Conservation (phyloP, 2,329 filamentous ascomycete genomes). For the Penicillium sp. region DNA sequence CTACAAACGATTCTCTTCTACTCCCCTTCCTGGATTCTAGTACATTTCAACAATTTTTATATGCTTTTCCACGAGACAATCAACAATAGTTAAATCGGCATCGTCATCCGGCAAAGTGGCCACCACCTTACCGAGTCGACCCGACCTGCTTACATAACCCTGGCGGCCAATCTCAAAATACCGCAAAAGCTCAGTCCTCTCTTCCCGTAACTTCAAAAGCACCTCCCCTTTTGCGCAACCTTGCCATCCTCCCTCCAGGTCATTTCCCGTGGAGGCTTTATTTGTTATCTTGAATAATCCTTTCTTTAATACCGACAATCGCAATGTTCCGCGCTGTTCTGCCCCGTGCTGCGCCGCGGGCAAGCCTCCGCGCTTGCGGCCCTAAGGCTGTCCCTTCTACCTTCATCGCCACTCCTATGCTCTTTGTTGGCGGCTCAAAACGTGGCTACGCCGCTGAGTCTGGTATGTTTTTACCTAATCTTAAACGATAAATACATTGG, state of each 20-base stretch:
- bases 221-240: slow-evolving; percentile 16
- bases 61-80: neutral
- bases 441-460: slow-evolving; percentile 59
- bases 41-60: neutral
- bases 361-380: slow-evolving; percentile 39
- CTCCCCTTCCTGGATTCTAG: neutral
- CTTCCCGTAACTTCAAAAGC: slow-evolving; percentile 18
- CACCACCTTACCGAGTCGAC: slow-evolving; percentile 17
- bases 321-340: slow-evolving; percentile 55
- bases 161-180: slow-evolving; percentile 21
- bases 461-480: slow-evolving; percentile 27
- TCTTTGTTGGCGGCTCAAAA: slow-evolving; percentile 54
- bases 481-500: neutral
- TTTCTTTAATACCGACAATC: slow-evolving; percentile 23
- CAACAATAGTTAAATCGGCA: slow-evolving; percentile 8
- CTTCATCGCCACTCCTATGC: slow-evolving; percentile 36
- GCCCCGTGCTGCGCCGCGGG: slow-evolving; percentile 51
- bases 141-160: slow-evolving; percentile 21
- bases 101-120: slow-evolving; percentile 15
- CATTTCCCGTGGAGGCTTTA: slow-evolving; percentile 29
- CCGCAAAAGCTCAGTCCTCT: slow-evolving; percentile 28
- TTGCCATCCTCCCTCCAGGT: slow-evolving; percentile 19
- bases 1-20: no score
- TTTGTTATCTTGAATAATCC: slow-evolving; percentile 28
- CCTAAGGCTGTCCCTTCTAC: slow-evolving; percentile 37